These are phyloP conservation scores for Fusarium burgessii DNA, from an alignment of 2,329 filamentous ascomycete species.

Conservation along the genomic window DNA sequence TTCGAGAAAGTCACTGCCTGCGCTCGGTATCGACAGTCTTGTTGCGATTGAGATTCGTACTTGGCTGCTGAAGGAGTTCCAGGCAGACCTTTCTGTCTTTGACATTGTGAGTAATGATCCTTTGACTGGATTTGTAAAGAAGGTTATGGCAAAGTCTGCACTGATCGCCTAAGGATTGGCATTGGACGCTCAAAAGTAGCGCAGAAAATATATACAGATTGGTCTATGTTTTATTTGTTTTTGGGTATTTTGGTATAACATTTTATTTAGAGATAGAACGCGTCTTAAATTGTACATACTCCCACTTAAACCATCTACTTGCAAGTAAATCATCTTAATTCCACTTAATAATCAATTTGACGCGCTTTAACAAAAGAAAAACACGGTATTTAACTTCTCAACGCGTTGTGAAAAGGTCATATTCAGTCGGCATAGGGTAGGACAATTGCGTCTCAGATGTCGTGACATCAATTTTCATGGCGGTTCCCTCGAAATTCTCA, in stretches of 20 bases:
- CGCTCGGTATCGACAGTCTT: not conserved
- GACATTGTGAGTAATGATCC: not conserved
- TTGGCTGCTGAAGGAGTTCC: constrained; percentile 1
- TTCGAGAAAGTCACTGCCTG: not conserved
- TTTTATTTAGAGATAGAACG: not conserved
- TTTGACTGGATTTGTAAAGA: not conserved
- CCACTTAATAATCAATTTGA: too few species aligned
- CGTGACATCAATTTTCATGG: not conserved
- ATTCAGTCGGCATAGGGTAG: not conserved
- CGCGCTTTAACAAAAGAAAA: not conserved
- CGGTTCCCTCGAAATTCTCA: too few species aligned
- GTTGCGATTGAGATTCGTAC: not conserved
- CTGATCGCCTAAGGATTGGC: not conserved
- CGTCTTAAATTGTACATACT: not conserved
- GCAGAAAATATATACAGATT: accelerated
- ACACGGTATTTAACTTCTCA: accelerated
- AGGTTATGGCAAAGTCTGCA: not conserved
- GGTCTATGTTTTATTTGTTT: accelerated
- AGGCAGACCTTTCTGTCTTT: not conserved
- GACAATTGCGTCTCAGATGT: not conserved
- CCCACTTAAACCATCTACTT: accelerated
- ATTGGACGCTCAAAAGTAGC: accelerated
- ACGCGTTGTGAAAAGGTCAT: not conserved
- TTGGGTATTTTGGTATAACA: accelerated
- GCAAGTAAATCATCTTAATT: too few species aligned